Evolutionary conservation across 1,284 basidiomycete genomes (phyloP), one percentile per base, ranked within the genome.

Genomic region (Cryptococcus maquisensis): DNA sequence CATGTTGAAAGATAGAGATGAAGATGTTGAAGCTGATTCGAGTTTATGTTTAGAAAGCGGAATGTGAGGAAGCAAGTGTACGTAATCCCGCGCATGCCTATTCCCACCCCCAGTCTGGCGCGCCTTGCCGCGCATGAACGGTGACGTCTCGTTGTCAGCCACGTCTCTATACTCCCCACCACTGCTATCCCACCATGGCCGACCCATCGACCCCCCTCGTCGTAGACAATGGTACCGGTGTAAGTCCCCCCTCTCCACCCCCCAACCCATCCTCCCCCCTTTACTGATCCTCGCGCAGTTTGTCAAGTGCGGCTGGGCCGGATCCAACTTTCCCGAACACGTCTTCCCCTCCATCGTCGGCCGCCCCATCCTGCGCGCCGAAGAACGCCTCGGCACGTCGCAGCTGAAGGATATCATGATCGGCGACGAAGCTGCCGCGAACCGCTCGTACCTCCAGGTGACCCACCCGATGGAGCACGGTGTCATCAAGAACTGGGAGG

Each of bases 381-480:
- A 99, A 78, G 95, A 99, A 78, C 88, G 93, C 56, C 84, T 91
- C 52, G 86, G 90, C 59, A 80, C 84, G 35, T 82, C 86, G 8
- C 76, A 85, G 59, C 94, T 97, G 80, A 91, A 90, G 73, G 95
- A 99, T 78, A 87, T 98, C 77, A 98, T 98, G 93, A 81, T 96
- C 72, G 93, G 94, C 60, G 91, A 95, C 78, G 92, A 97, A 74
- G 96, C 96, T 24, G 91, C 90, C 42, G 84, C 87, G 76, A 88
- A 92, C 74, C 87, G 95, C 47, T 95, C 90, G 71, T 98, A 90
- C 79, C 84, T 99, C 28, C 95, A 98, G 77, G 83, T 98, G 52
- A 89, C 91, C 1, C 95, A 98, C 69, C 95, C 96, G 3, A 94
- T 98, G 90, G 96, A 98, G 75, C 96, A 99, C 77, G 96, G 96